phyloP scores from a whole-genome alignment of 2,329 filamentous ascomycete species.

The Graphiopsis chlorocephala region DNA sequence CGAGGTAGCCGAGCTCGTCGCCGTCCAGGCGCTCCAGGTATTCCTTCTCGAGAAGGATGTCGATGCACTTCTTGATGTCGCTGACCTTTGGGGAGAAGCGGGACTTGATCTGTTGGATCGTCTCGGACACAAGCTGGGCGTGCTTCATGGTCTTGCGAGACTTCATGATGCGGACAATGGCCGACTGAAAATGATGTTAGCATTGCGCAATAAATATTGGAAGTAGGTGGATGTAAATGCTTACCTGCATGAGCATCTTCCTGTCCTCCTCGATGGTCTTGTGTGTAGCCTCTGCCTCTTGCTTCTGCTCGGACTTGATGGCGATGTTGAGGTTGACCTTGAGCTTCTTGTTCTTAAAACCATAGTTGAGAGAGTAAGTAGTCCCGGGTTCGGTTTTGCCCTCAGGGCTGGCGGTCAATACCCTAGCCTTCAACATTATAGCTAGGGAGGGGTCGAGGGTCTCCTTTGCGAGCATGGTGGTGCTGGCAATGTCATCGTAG shows the following conservation, averaged over 20 bases:
- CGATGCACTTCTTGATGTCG: conserved; percentile 99
- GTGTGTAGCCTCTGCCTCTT: conserved; percentile 94
- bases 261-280: conserved; percentile 99
- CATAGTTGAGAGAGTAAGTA: conserved; percentile 80
- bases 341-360: conserved; percentile 98
- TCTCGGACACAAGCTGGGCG: conserved; percentile 87
- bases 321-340: conserved; percentile 94
- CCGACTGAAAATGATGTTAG: conserved; percentile 63
- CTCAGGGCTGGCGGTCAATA: conserved; percentile 69
- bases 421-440: conserved; percentile 90
- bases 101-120: conserved; percentile 89
- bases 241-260: conserved; percentile 92
- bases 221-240: conserved; percentile 35
- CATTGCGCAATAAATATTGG: conserved; percentile 1
- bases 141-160: conserved; percentile 99
- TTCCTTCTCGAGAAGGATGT: conserved; percentile 97
- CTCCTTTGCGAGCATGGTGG: conserved; percentile 76
- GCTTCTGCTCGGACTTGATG: conserved; percentile 93
- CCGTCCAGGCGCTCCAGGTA: conserved; percentile 94
- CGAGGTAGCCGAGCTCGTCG: conserved; percentile 91
- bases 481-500: conserved; percentile 82
- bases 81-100: conserved; percentile 89
- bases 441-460: conserved; percentile 81
- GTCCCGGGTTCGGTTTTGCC: conserved; percentile 76
- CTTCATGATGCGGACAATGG: conserved; percentile 99